Evolutionary conservation across 805 yeast genomes (phyloP), one percentile per base, ranked within the genome.

Genomic region (Pichia californica): DNA sequence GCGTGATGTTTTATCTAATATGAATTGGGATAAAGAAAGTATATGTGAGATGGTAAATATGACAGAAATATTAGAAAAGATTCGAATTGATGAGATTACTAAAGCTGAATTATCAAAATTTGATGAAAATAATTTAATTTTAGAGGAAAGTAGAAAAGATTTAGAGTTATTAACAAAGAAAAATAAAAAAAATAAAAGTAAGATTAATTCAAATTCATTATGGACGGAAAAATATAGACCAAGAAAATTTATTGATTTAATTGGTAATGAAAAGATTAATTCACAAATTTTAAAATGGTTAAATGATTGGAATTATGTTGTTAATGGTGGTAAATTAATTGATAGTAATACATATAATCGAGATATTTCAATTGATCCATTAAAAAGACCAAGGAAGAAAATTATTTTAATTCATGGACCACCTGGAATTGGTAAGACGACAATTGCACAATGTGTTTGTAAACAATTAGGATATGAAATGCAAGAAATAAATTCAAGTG

Each of bases 341-440:
- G 31, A 38, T 20, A 43, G 40, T 38, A 45, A 47, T 10, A 26
- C 2, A 3, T 28, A 36, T 13, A 20, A 44, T 15, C 14, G 31
- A 33, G 44, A 41, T 23, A 48, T 48, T 4, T 50, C 48, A 5
- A 34, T 45, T 1, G 88, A 81, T 55, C 75, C 77, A 0, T 68
- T 73, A 32, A 69, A 73, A 25, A 66, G 89, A 43, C 89, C 89
- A 0, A 65, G 61, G 14, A 72, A 73, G 41, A 82, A 77, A 50
- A 70, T 93, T 0, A 58, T 93, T 18, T 65, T 93, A 32, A 73
- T 93, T 10, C 88, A 83, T 58, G 99, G 99, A 0, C 93, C 96
- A 0, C 88, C 96, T 0, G 99, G 99, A 2, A 71, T 83, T 15
- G 99, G 99, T 9, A 91, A 91, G 58, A 89, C 98, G 0, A 77